Base-by-base conservation (phyloP, 169 alveolate genomes). In the Eimeria sp. region DNA sequence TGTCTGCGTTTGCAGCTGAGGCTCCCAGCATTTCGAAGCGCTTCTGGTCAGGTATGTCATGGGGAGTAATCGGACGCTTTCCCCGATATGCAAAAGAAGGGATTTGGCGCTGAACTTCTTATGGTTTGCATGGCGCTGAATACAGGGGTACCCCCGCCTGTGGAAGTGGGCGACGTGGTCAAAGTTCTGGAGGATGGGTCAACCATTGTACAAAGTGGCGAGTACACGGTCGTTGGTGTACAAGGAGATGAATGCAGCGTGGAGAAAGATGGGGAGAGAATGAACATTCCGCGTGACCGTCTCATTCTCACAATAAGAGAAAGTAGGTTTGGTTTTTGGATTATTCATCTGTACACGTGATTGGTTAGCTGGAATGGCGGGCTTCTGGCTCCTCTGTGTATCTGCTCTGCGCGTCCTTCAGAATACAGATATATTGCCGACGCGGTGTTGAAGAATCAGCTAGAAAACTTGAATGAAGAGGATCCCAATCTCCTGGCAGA, bases 111-210 rank as follows among this genome's bases (percentile, higher is more conserved):
- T 40, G 3, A 78, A 16, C 11, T 16, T 6, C 51, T 25, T 78
- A 25, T 27, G 43, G 34, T 9, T n/a, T 78, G 88, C 14, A 67
- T 18, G 47, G 43, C 61, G 5, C 7, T 49, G 25, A 11, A 34
- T 87, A 40, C 63, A 87, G 93, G 93, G 25, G 51, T 87, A 43
- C 82, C 93, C 11, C 92, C 92, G 47, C 92, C 92, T 16, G 30
- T 86, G 22, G 78, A 61, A 30, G 78, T 61, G 47, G 93, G 93
- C 43, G 93, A 87, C 65, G 45, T 20, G n/a, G 83, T 87, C 47
- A 87, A 87, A 45, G 83, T 87, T 22, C 82, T 61, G 72, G 75
- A 22, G 51, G 47, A 25, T 9, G 93, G 83, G 16, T 63, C 93
- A 25, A 87, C 93, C 63, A 43, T 40, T 43, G 54, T 43, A 20